Conservation (phyloP, 768 basidiomycete species). For the Pisolithus marmoratus region DNA sequence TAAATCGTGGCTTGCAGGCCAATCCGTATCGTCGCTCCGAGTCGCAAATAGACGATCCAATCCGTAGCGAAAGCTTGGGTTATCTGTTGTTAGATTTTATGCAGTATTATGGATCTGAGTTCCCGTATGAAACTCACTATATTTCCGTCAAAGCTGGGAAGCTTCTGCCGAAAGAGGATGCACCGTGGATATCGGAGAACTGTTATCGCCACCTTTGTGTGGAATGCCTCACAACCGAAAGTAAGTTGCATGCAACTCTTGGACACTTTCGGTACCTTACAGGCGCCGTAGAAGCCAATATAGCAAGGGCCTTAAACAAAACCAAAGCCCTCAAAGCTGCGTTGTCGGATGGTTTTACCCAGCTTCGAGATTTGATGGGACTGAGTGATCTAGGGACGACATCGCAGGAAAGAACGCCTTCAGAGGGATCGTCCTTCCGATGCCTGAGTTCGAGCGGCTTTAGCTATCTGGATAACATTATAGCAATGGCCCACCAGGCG, state of each 20-base stretch:
- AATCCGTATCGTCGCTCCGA: background rate
- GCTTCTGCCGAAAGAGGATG: background rate
- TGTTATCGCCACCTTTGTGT: background rate
- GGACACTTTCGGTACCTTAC: background rate
- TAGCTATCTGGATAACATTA: too few species aligned
- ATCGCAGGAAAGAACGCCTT: too few species aligned
- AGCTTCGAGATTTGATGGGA: too few species aligned
- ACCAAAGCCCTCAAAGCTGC: too few species aligned
- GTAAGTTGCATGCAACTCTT: background rate
- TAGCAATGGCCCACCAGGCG: too few species aligned
- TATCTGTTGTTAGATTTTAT: background rate
- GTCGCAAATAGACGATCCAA: background rate
- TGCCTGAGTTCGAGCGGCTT: too few species aligned
- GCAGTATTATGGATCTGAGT: background rate
- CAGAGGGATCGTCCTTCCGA: too few species aligned
- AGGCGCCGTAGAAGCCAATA: background rate
- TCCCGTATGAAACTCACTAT: background rate
- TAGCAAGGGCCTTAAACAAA: background rate
- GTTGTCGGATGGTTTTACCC: too few species aligned
- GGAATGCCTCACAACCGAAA: background rate
- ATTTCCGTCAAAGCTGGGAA: background rate
- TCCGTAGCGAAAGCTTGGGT: background rate
- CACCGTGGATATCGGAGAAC: background rate
- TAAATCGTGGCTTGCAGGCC: background rate
- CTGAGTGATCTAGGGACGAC: too few species aligned